Percentiles rank a stretch among this genome's conserved stretches.
Conservation (phyloP, 441 rosid genomes). For the Dalechampia spathulata region DNA sequence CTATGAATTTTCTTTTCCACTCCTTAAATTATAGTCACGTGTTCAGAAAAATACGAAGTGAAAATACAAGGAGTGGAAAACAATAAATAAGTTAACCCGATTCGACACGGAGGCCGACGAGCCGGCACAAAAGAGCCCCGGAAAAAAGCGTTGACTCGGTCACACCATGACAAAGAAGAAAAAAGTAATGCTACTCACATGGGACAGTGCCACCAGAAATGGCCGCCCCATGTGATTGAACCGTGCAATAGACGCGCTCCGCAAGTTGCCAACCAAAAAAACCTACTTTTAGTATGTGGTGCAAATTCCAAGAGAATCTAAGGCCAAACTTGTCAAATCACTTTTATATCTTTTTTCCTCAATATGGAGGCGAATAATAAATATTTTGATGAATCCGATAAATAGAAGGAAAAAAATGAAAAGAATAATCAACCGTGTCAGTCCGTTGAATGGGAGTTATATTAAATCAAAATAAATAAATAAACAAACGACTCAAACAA, state of each 20-base stretch:
- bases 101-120: neutral
- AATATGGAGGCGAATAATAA: neutral
- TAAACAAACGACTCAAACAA: neutral
- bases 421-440: neutral
- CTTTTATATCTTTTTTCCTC: too few species aligned
- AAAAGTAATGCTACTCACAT: neutral
- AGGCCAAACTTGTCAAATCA: conserved; percentile 10
- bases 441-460: conserved; percentile 14
- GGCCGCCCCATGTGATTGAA: conserved; percentile 9
- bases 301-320: neutral
- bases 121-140: neutral
- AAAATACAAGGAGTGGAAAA: too few species aligned
- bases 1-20: too few species aligned
- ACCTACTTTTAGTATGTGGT: neutral
- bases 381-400: conserved; percentile 14
- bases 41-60: too few species aligned
- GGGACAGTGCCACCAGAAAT: neutral
- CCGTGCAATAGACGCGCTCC: conserved; percentile 10
- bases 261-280: neutral
- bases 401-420: neutral
- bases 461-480: neutral
- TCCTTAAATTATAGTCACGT: too few species aligned
- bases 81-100: neutral
- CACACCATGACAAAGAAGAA: neutral
- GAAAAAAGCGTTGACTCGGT: conserved; percentile 23